Evolutionary conservation across 495 filamentous ascomycete genomes (phyloP).

Genomic region (Cercophora sp.): DNA sequence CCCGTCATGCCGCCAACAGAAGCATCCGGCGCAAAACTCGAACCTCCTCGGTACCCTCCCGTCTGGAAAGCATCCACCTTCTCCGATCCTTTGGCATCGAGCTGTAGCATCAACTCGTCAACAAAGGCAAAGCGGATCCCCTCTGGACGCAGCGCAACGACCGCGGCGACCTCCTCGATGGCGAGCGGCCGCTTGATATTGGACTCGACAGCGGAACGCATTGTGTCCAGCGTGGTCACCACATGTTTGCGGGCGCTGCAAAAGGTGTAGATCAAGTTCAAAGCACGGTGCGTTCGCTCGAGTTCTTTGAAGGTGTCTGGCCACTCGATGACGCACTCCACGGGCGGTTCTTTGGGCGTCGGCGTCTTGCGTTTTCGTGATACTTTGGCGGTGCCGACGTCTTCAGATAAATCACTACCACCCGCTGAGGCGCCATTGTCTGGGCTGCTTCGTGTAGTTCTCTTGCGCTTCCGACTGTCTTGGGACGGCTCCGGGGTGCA

Average conservation of each 20-base stretch:
- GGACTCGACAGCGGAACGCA: conserved; percentile 77
- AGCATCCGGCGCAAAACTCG: conserved; percentile 41
- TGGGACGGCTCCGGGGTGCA: too few species aligned
- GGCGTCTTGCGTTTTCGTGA: conserved; percentile 1
- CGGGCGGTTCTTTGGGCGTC: background rate
- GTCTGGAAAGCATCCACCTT: conserved; percentile 49
- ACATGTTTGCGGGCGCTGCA: conserved; percentile 88
- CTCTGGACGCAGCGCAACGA: conserved; percentile 71
- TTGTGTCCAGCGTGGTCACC: conserved; percentile 83
- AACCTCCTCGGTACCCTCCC: conserved; percentile 37
- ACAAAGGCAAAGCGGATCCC: conserved; percentile 84
- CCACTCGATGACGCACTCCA: conserved; percentile 49
- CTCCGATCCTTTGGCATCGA: conserved; percentile 67
- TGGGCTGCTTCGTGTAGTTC: too few species aligned
- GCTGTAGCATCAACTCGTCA: conserved; percentile 72
- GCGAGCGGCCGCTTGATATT: conserved; percentile 69
- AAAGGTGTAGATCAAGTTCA: conserved; percentile 94
- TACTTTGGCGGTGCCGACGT: too few species aligned
- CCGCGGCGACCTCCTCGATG: conserved; percentile 74
- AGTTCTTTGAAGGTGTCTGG: conserved; percentile 69
- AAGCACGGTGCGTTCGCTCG: conserved; percentile 71
- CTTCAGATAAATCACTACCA: too few species aligned
- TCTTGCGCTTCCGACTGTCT: too few species aligned
- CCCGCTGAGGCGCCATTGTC: too few species aligned
- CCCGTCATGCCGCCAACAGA: conserved; percentile 49